These are phyloP conservation scores for Alternaria viburni DNA, from an alignment of 2,329 filamentous ascomycete species.

Conservation along the genomic window DNA sequence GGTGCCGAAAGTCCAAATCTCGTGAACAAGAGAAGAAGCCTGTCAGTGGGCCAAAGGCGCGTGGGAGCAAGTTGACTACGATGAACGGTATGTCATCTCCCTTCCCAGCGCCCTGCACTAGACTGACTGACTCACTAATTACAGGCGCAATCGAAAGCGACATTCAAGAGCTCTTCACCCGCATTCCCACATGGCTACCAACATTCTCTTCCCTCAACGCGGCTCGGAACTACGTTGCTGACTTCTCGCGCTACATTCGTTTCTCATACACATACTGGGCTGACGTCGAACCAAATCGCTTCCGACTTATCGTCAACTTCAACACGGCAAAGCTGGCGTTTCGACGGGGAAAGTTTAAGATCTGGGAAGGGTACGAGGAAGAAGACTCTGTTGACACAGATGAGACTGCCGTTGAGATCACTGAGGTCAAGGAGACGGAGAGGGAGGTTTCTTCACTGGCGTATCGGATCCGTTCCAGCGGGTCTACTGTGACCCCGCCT, in stretches of 20 bases:
- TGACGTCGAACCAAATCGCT: background rate
- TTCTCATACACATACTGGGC: background rate
- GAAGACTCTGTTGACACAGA: background rate
- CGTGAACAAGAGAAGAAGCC: too few relatives aligned
- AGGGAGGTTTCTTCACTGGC: background rate
- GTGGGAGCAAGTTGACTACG: background rate
- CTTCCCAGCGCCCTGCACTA: too few relatives aligned
- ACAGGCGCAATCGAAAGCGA: background rate
- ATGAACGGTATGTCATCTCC: background rate
- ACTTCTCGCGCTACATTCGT: background rate
- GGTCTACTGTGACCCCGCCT: background rate
- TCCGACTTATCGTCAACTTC: background rate
- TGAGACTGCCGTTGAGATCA: background rate
- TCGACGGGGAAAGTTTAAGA: background rate
- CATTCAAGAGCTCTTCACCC: background rate
- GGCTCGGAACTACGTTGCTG: background rate
- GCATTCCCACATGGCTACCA: background rate
- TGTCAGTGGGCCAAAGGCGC: background rate
- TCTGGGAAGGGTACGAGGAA: background rate
- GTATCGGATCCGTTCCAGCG: background rate
- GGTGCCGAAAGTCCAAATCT: background rate
- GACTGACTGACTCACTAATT: too few relatives aligned
- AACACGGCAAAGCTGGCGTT: background rate
- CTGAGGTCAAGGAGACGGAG: background rate
- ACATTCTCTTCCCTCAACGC: background rate